These are phyloP conservation scores for Epichloe bromicola DNA, from an alignment of 2,329 filamentous ascomycete genomes.

Conservation along the genomic window DNA sequence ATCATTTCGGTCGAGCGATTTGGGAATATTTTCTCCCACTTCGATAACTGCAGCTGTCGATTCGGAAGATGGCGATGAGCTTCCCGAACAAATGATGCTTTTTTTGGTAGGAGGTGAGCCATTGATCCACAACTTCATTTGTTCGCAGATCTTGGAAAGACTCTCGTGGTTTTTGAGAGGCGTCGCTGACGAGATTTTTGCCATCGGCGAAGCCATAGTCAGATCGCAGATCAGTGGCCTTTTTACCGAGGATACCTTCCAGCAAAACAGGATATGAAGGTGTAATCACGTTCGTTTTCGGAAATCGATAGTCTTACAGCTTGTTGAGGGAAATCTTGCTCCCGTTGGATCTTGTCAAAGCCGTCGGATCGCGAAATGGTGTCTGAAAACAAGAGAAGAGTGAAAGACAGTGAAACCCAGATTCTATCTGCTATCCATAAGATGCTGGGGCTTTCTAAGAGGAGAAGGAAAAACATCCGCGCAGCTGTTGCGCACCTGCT, in stretches of 20 bases:
- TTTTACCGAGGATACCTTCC: too few species aligned
- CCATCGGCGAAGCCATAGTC: not conserved
- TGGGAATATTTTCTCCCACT: not conserved
- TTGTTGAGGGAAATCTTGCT: not conserved
- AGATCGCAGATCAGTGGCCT: not conserved
- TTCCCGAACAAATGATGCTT: not conserved
- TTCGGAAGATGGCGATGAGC: not conserved
- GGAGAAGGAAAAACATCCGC: too few species aligned
- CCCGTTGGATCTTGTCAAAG: not conserved
- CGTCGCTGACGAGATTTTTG: not conserved
- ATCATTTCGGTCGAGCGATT: not conserved
- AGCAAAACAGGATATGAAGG: not conserved
- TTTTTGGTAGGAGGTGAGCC: not conserved
- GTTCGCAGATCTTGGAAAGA: slow-evolving; percentile 2
- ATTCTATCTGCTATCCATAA: not conserved
- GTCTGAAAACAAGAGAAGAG: not conserved
- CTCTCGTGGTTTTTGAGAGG: not conserved
- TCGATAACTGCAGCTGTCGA: not conserved
- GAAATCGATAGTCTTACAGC: not conserved
- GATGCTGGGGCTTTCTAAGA: not conserved
- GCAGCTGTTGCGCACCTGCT: not conserved
- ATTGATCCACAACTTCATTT: slow-evolving; percentile 4
- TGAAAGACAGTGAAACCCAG: not conserved
- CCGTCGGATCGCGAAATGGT: not conserved
- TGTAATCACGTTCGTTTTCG: not conserved